Percentiles rank a stretch among this genome's conserved stretches.
phyloP scores from a whole-genome alignment of 257 asterid species.

The Henckelia pumila region DNA sequence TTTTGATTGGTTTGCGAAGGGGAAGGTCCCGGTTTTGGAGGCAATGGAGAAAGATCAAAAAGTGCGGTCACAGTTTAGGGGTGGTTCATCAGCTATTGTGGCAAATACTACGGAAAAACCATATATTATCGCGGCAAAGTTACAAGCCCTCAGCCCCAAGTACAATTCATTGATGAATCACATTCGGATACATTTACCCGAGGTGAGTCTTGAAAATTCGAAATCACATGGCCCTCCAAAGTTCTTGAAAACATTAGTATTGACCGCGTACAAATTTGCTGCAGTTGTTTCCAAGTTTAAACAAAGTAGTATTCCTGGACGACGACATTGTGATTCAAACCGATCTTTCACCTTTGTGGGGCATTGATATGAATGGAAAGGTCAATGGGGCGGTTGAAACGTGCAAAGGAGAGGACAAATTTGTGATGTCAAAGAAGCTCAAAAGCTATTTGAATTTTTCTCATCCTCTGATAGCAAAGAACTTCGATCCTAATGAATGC shows the following conservation, averaged over 20 bases:
- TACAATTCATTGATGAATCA: constrained; percentile 90
- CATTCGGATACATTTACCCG: constrained; percentile 89
- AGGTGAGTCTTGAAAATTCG: constrained; percentile 45
- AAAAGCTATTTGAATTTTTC: constrained; percentile 91
- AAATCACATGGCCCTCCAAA: constrained; percentile 1
- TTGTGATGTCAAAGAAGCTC: constrained; percentile 86
- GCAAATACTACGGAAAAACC: constrained; percentile 82
- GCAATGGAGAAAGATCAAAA: constrained; percentile 97
- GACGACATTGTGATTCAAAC: constrained; percentile 92
- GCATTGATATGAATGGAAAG: constrained; percentile 80
- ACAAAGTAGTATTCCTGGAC: constrained; percentile 83
- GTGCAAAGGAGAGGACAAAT: constrained; percentile 78
- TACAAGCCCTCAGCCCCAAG: constrained; percentile 96
- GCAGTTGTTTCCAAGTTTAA: constrained; percentile 88
- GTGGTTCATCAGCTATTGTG: constrained; percentile 90
- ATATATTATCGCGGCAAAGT: constrained; percentile 73
- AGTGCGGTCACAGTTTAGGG: constrained; percentile 74
- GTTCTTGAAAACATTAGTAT: background rate
- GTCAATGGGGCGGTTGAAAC: constrained; percentile 97
- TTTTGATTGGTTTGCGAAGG: constrained; percentile 92
- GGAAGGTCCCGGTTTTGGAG: constrained; percentile 87
- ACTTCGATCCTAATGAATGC: constrained; percentile 74
- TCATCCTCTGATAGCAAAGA: constrained; percentile 74
- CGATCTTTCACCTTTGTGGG: constrained; percentile 94
- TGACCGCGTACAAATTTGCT: constrained; percentile 16